Base-by-base conservation (phyloP, 495 filamentous ascomycete genomes). In the Elasticomyces elasticus region DNA sequence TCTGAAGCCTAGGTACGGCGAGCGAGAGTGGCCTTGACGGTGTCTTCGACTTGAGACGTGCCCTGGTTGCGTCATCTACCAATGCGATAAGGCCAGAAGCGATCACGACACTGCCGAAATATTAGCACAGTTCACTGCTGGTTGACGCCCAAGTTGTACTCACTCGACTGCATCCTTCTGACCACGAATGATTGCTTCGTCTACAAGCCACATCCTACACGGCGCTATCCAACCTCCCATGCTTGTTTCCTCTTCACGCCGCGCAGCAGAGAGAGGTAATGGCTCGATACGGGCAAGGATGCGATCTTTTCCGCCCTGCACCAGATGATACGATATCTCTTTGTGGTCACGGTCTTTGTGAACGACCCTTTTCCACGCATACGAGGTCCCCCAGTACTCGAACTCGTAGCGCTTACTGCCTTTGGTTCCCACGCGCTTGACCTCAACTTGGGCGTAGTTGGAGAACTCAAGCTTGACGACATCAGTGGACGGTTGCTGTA, bases 211-310 rank as follows among this genome's bases (percentile, higher is more conserved):
- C 81, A 98, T 81, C 52, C 84, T 84, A 62, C 84, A 92, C 25
- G 89, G 90, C 43, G 89, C 88, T 28, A 98, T 75, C 87, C 92
- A 96, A 38, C 88, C 91, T 45, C 90, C 92, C 51, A 85, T 85
- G 23, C 71, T 74, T 56, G 83, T 76, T 60, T 95, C 89, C 56
- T 84, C 84, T n/a, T 71, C 66, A 10, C 79, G 76, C 69, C 94
- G 82, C 61, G 69, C 70, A 6, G 80, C 79, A 0, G 85, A 83
- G 53, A 90, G 69, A 33, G 79, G 78, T 56, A 87, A 82, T n/a
- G 91, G 90, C 11, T 88, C 77, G 63, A 98, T 86, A 64, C 89
- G 84, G 15, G 92, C 92, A 59, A 95, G 76, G 0, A 76, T 66
- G 48, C 74, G 74, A 24, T 76, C 74, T 27, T 78, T 76, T 19